A percentile compares a stretch with the other conserved stretches of the same genome.
These are phyloP conservation scores for Cystofilobasidium bisporidii DNA, from an alignment of 768 basidiomycete genomes.

Conservation along the genomic window DNA sequence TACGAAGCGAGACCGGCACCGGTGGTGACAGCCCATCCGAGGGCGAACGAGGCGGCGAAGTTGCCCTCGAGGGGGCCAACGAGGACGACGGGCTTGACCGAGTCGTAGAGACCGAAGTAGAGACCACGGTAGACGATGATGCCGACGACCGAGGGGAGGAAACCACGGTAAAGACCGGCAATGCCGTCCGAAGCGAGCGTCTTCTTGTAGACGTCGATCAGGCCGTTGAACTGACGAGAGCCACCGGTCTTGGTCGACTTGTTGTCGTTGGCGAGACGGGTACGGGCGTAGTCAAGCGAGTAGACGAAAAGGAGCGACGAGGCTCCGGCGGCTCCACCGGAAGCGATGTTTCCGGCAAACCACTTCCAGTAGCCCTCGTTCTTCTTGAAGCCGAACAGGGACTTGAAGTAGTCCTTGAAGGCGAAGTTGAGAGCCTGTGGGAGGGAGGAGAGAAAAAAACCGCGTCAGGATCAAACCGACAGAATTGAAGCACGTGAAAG, in stretches of 20 bases:
- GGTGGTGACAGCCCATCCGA: constrained; percentile 96
- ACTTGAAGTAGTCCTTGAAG: constrained; percentile 97
- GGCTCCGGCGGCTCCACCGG: constrained; percentile 99
- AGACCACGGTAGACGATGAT: constrained; percentile 99
- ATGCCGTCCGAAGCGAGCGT: constrained; percentile 66
- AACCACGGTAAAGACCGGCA: constrained; percentile 98
- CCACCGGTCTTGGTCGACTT: constrained; percentile 78
- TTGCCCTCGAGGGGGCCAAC: constrained; percentile 90
- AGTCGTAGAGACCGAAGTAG: constrained; percentile 80
- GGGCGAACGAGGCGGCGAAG: constrained; percentile 91
- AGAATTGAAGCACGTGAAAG: background rate
- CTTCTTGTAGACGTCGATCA: constrained; percentile 55
- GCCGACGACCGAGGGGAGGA: constrained; percentile 96
- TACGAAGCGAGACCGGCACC: constrained; percentile 31
- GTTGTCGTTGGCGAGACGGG: constrained; percentile 86
- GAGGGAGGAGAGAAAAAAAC: background rate
- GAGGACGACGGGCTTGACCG: constrained; percentile 78
- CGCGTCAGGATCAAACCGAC: background rate
- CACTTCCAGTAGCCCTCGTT: constrained; percentile 91
- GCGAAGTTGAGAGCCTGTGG: constrained; percentile 83
- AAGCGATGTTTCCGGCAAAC: constrained; percentile 81
- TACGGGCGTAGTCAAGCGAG: constrained; percentile 98
- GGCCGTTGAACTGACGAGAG: constrained; percentile 73
- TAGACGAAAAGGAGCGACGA: constrained; percentile 98
- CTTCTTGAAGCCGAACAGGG: constrained; percentile 97